Percentiles rank a stretch among this genome's conserved stretches.
Evolutionary conservation across 2,329 filamentous ascomycete genomes (phyloP).

Genomic region (Elsinoe arachidis): DNA sequence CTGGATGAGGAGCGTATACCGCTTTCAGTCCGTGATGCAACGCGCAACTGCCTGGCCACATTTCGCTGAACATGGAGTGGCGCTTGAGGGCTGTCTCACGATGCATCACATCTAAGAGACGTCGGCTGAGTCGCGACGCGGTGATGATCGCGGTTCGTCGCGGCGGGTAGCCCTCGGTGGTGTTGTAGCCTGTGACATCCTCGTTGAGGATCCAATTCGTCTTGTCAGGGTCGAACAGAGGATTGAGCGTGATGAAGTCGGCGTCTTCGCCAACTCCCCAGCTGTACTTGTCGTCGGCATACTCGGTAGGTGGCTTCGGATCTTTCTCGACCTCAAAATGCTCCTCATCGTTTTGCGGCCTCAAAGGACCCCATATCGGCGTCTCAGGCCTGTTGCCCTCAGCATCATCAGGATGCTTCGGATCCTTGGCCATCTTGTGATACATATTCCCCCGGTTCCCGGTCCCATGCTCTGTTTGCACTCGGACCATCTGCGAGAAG

Average conservation of each 20-base stretch:
- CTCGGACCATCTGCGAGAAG: slow-evolving; percentile 56
- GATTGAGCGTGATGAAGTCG: slow-evolving; percentile 69
- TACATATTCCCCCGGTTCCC: slow-evolving; percentile 38
- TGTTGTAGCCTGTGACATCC: slow-evolving; percentile 62
- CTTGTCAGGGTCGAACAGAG: slow-evolving; percentile 61
- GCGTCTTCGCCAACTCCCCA: slow-evolving; percentile 66
- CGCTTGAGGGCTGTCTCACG: slow-evolving; percentile 60
- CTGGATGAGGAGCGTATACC: slow-evolving; percentile 54
- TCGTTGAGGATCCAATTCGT: slow-evolving; percentile 66
- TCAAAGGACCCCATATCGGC: slow-evolving; percentile 42
- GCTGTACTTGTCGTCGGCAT: slow-evolving; percentile 46
- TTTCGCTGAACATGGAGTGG: slow-evolving; percentile 69
- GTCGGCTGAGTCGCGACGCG: slow-evolving; percentile 57
- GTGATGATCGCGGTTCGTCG: slow-evolving; percentile 65
- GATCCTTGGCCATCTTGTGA: slow-evolving; percentile 25
- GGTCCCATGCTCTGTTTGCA: slow-evolving; percentile 49
- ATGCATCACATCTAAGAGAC: slow-evolving; percentile 64
- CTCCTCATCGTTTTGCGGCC: slow-evolving; percentile 33
- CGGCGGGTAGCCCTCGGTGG: slow-evolving; percentile 47
- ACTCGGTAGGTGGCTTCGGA: slow-evolving; percentile 47
- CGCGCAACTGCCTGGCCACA: slow-evolving; percentile 64
- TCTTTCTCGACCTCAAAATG: slow-evolving; percentile 44
- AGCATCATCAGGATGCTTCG: slow-evolving; percentile 35
- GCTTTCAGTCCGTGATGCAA: slow-evolving; percentile 72
- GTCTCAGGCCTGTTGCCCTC: slow-evolving; percentile 34